A percentile compares a stretch with the other conserved stretches of the same genome.
phyloP scores from a whole-genome alignment of 2,329 filamentous ascomycete species.

The Rutstroemia sp. region DNA sequence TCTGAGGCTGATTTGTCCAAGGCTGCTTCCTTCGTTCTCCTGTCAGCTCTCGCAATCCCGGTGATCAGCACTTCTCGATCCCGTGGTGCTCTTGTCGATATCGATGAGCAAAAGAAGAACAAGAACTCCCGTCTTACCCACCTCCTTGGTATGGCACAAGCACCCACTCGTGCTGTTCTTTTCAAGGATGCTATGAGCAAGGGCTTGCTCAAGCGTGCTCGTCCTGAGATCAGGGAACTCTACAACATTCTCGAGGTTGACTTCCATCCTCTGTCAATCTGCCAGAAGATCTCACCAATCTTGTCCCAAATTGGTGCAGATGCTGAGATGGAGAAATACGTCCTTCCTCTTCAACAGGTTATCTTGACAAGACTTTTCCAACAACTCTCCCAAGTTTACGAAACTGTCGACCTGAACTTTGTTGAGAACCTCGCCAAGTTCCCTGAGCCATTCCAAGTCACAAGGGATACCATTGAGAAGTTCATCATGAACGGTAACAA shows the following conservation, averaged over 20 bases:
- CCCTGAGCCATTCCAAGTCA: conserved; percentile 93
- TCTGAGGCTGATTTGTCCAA: conserved; percentile 87
- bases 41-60: conserved; percentile 94
- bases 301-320: conserved; percentile 88
- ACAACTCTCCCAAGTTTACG: conserved; percentile 97
- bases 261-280: conserved; percentile 97
- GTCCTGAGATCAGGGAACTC: conserved; percentile 89
- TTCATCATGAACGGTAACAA: conserved; percentile 99
- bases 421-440: conserved; percentile 92
- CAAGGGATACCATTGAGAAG: conserved; percentile 88
- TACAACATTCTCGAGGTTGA: conserved; percentile 99
- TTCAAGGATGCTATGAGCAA: conserved; percentile 97
- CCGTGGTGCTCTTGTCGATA: conserved; percentile 89
- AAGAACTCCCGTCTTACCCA: conserved; percentile 98
- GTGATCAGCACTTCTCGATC: conserved; percentile 98
- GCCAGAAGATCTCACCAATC: conserved; percentile 97
- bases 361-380: conserved; percentile 98
- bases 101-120: conserved; percentile 95
- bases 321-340: conserved; percentile 95
- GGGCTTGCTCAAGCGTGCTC: conserved; percentile 83
- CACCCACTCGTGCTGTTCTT: conserved; percentile 79
- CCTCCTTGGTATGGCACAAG: conserved; percentile 83
- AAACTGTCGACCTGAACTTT: conserved; percentile 90
- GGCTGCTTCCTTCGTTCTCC: conserved; percentile 88
- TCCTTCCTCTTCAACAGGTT: conserved; percentile 92